Base-by-base conservation (phyloP, 2,329 filamentous ascomycete species). In the Hypoxylon sp. region DNA sequence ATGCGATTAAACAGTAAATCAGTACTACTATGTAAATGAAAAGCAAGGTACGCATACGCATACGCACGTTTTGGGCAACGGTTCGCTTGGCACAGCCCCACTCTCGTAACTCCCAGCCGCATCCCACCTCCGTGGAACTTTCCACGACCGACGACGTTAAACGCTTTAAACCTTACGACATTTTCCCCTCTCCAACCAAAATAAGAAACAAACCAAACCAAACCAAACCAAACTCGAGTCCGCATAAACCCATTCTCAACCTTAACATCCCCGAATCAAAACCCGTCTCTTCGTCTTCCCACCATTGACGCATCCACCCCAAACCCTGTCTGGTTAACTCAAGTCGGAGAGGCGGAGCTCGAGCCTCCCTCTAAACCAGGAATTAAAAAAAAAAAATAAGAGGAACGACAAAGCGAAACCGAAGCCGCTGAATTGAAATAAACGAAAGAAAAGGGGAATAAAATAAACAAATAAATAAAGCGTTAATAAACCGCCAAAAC, bases 401-500 rank as follows among this genome's bases (percentile, higher is more conserved):
- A n/a, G n/a, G n/a, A n/a, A n/a, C n/a, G n/a, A n/a, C n/a, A n/a
- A n/a, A n/a, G n/a, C n/a, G n/a, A n/a, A n/a, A n/a, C n/a, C n/a
- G n/a, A n/a, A n/a, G n/a, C n/a, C n/a, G n/a, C n/a, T n/a, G n/a
- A n/a, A n/a, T n/a, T n/a, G n/a, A n/a, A n/a, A n/a, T n/a, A n/a
- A n/a, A n/a, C n/a, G n/a, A n/a, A n/a, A n/a, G n/a, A n/a, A n/a
- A n/a, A n/a, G n/a, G n/a, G n/a, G n/a, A n/a, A n/a, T n/a, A n/a
- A n/a, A n/a, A n/a, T n/a, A n/a, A n/a, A n/a, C n/a, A n/a, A n/a
- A n/a, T n/a, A n/a, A n/a, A n/a, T n/a, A n/a, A n/a, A n/a, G n/a
- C n/a, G n/a, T n/a, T n/a, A n/a, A n/a, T n/a, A n/a, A 53, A 61
- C 61, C 62, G 53, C 45, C 63, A 66, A 63, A 55, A 66, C 60